These are phyloP conservation scores for Cardiospermum halicacabum DNA, from an alignment of 345 rosid species.

Conservation along the genomic window DNA sequence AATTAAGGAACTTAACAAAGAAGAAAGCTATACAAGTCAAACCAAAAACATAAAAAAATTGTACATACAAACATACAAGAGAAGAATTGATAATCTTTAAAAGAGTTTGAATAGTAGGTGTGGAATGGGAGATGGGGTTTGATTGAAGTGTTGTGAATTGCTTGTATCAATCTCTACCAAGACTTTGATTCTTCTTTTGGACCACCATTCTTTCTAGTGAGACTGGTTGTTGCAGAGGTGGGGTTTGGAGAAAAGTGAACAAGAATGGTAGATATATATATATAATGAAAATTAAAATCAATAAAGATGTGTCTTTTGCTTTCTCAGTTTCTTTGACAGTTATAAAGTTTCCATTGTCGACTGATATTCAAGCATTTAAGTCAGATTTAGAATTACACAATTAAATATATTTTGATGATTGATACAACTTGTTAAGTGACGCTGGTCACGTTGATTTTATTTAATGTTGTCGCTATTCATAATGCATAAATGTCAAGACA, in stretches of 20 bases:
- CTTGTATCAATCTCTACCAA: background rate
- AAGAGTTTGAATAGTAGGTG: constrained; percentile 12
- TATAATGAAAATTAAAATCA: background rate
- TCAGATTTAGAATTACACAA: no score
- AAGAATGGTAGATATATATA: constrained; percentile 4
- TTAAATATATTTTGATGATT: no score
- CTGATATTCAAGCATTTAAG: no score
- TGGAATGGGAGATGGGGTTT: constrained; percentile 13
- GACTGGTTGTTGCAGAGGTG: constrained; percentile 9
- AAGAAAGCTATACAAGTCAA: constrained; percentile 6
- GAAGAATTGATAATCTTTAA: background rate
- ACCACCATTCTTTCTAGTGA: background rate
- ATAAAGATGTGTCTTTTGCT: background rate
- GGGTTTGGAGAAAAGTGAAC: background rate
- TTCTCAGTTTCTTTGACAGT: background rate
- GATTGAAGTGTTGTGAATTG: background rate
- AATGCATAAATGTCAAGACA: no score
- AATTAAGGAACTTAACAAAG: background rate
- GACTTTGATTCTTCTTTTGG: background rate
- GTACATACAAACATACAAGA: background rate
- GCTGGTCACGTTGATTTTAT: no score
- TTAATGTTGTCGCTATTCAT: no score
- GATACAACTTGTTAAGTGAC: no score
- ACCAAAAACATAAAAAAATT: background rate
- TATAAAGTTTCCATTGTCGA: background rate